Evolutionary conservation across 139 green algal genomes (phyloP).

Genomic region (Chara braunii): DNA sequence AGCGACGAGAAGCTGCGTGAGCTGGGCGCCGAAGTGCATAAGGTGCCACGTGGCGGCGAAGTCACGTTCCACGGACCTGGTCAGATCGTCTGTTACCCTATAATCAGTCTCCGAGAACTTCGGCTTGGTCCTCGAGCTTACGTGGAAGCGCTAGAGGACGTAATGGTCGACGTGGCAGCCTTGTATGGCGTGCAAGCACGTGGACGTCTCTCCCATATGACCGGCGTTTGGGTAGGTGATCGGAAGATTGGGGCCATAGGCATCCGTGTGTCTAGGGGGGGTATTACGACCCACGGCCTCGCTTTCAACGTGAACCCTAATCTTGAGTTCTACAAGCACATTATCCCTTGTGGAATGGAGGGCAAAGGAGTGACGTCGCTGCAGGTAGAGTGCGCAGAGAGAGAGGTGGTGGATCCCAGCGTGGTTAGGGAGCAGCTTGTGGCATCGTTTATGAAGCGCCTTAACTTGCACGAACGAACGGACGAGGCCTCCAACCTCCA

Average conservation of each 20-base stretch:
- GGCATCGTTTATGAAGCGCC: too few relatives aligned
- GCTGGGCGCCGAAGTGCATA: constrained; percentile 10
- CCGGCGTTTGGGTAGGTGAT: constrained; percentile 77
- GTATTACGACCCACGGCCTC: constrained; percentile 78
- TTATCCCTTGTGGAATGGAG: constrained; percentile 51
- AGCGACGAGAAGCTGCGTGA: background rate
- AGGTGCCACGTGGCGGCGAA: constrained; percentile 18
- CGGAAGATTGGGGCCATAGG: constrained; percentile 85
- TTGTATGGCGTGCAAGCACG: constrained; percentile 40
- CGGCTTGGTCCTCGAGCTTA: constrained; percentile 66
- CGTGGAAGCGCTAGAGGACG: constrained; percentile 84
- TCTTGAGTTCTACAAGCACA: constrained; percentile 62
- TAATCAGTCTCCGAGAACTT: constrained; percentile 61
- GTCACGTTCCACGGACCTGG: constrained; percentile 42
- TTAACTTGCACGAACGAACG: too few relatives aligned
- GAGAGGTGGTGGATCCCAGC: background rate
- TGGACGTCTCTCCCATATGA: constrained; percentile 51
- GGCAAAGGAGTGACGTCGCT: constrained; percentile 34
- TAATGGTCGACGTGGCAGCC: constrained; percentile 51
- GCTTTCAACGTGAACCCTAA: constrained; percentile 78
- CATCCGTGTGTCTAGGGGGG: constrained; percentile 76
- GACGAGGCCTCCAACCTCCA: too few relatives aligned
- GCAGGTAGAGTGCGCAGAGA: constrained; percentile 6
- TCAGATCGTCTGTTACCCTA: constrained; percentile 86
- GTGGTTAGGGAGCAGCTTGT: too few relatives aligned